phyloP scores from a whole-genome alignment of 345 rosid species.

The Salix purpurea region DNA sequence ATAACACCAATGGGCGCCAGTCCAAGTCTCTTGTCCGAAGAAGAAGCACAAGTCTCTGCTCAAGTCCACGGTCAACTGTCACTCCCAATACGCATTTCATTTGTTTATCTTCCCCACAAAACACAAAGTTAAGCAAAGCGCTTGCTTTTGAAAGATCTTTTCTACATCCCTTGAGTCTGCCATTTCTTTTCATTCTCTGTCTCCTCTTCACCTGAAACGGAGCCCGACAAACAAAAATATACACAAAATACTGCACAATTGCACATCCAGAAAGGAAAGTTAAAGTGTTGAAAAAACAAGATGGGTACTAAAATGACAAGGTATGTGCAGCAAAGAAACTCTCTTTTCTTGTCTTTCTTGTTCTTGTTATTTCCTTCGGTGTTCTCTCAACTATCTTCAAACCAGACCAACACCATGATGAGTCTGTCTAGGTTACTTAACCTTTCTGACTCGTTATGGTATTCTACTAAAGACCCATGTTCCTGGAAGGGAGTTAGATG shows the following conservation, averaged over 20 bases:
- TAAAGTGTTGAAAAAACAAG: background rate
- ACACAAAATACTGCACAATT: background rate
- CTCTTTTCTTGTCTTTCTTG: slow-evolving; percentile 1
- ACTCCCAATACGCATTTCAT: slow-evolving; percentile 6
- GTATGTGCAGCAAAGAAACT: background rate
- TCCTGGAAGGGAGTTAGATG: slow-evolving; percentile 55
- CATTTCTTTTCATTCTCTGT: background rate
- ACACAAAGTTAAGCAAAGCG: background rate
- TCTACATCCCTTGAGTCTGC: slow-evolving; percentile 5
- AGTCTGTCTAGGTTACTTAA: slow-evolving; percentile 26
- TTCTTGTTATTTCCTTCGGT: slow-evolving; percentile 22
- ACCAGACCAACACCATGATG: slow-evolving; percentile 44
- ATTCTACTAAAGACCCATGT: slow-evolving; percentile 39
- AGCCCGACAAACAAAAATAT: background rate
- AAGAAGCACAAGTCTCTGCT: background rate
- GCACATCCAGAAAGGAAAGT: background rate
- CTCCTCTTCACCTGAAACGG: background rate
- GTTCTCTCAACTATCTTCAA: slow-evolving; percentile 28
- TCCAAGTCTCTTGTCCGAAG: background rate
- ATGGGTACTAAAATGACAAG: slow-evolving; percentile 1
- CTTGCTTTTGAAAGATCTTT: background rate
- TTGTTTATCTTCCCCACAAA: background rate
- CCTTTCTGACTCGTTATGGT: slow-evolving; percentile 35
- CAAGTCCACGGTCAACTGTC: slow-evolving; percentile 21
- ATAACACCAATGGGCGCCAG: background rate